A percentile compares a stretch with the other conserved stretches of the same genome.
Conservation (phyloP, 2,329 filamentous ascomycete species). For the Coniochaeta sp. region DNA sequence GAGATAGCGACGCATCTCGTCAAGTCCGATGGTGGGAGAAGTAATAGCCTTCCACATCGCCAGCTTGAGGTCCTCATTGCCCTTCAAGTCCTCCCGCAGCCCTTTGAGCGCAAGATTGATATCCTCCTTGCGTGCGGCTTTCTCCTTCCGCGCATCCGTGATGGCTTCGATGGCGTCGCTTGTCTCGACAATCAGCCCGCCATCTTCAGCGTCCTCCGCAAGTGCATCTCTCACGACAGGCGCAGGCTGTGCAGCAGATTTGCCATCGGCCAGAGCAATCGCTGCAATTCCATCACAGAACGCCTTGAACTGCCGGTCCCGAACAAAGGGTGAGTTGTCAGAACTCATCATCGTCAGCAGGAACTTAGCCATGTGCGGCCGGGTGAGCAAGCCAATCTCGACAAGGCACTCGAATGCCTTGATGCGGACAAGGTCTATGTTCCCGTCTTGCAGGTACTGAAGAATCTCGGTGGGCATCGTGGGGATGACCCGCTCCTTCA, state of each 20-base stretch:
- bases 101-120: slow-evolving; percentile 40
- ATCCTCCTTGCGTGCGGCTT: slow-evolving; percentile 39
- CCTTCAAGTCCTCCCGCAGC: slow-evolving; percentile 38
- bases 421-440: slow-evolving; percentile 55
- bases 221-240: slow-evolving; percentile 11
- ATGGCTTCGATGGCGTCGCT: slow-evolving; percentile 17
- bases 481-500: slow-evolving; percentile 57
- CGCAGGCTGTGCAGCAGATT: slow-evolving; percentile 12
- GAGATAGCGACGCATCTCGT: slow-evolving; percentile 42
- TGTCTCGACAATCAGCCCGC: slow-evolving; percentile 40
- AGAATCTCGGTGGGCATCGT: slow-evolving; percentile 48
- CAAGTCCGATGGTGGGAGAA: slow-evolving; percentile 37
- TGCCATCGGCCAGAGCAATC: slow-evolving; percentile 49
- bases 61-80: slow-evolving; percentile 34
- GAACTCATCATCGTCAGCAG: slow-evolving; percentile 53
- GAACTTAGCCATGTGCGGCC: slow-evolving; percentile 47
- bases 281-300: slow-evolving; percentile 54
- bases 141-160: slow-evolving; percentile 36
- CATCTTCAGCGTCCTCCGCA: slow-evolving; percentile 19
- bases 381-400: slow-evolving; percentile 54
- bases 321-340: slow-evolving; percentile 57
- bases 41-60: slow-evolving; percentile 43
- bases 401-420: slow-evolving; percentile 59
- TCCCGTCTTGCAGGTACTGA: slow-evolving; percentile 59
- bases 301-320: slow-evolving; percentile 51